These are phyloP conservation scores for Viridothelium virens DNA, from an alignment of 495 filamentous ascomycete genomes.

Conservation along the genomic window DNA sequence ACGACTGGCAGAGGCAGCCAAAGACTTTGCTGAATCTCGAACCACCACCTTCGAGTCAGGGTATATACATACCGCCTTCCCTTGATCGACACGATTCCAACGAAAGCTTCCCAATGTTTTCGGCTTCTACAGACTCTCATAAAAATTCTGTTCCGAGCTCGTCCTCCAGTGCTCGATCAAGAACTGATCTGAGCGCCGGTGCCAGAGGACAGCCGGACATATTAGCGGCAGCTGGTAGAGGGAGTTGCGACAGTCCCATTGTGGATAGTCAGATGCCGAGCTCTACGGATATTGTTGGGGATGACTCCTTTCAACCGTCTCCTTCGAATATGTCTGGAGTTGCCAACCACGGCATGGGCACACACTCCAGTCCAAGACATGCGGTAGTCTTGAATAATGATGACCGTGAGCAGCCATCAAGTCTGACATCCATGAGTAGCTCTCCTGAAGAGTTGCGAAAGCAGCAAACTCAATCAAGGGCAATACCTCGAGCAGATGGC, in stretches of 20 bases:
- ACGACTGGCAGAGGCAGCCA: constrained; percentile 29
- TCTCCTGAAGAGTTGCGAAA: neutral
- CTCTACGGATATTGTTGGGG: neutral
- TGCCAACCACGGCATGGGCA: neutral
- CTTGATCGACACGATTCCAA: constrained; percentile 63
- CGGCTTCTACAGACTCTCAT: constrained; percentile 54
- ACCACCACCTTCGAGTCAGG: constrained; percentile 21
- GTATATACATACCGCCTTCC: constrained; percentile 34
- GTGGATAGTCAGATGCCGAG: neutral
- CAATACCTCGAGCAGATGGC: neutral
- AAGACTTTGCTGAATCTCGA: constrained; percentile 30
- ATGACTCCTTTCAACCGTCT: neutral
- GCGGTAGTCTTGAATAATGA: neutral
- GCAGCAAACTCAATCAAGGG: neutral
- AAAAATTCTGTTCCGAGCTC: constrained; percentile 39
- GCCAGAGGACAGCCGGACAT: neutral
- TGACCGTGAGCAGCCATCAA: neutral
- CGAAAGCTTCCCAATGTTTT: constrained; percentile 78
- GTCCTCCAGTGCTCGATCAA: constrained; percentile 35
- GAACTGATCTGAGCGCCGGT: constrained; percentile 23
- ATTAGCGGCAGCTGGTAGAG: neutral
- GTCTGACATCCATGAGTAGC: neutral
- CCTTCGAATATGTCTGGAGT: neutral
- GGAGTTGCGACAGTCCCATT: neutral
- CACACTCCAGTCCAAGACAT: neutral